Evolutionary conservation across 2,329 filamentous ascomycete species (phyloP).

Genomic region (Myriangium duriaei): DNA sequence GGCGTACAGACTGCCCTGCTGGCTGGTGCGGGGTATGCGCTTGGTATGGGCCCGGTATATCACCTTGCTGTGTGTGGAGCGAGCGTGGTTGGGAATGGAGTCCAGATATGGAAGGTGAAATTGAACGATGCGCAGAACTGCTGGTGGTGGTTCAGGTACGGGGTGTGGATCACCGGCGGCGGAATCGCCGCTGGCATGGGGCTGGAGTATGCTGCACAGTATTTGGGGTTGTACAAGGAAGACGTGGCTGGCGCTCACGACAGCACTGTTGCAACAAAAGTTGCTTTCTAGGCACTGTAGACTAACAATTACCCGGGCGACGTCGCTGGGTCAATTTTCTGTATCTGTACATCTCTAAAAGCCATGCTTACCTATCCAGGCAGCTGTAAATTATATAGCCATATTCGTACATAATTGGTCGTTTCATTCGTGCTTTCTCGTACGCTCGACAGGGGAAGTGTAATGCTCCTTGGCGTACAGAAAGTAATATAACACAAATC

Average conservation of each 20-base stretch:
- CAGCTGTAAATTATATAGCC: too few species aligned
- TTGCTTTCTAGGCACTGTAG: too few species aligned
- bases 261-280: too few species aligned
- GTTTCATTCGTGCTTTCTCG: slow-evolving; percentile 8
- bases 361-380: too few species aligned
- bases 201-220: slow-evolving; percentile 36
- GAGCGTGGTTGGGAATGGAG: slow-evolving; percentile 39
- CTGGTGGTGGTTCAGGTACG: slow-evolving; percentile 54
- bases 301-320: too few species aligned
- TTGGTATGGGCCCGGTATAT: slow-evolving; percentile 46
- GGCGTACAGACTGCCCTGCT: slow-evolving; percentile 57
- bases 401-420: neutral
- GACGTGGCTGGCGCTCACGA: neutral
- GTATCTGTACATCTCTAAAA: too few species aligned
- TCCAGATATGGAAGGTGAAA: slow-evolving; percentile 48
- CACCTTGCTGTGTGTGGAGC: slow-evolving; percentile 47
- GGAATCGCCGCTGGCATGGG: slow-evolving; percentile 43
- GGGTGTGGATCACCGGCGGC: slow-evolving; percentile 49
- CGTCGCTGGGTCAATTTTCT: too few species aligned
- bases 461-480: slow-evolving; percentile 3
- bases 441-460: slow-evolving; percentile 6
- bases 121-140: slow-evolving; percentile 45
- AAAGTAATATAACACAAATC: slow-evolving; percentile 6
- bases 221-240: slow-evolving; percentile 11
- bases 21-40: slow-evolving; percentile 53